These are phyloP conservation scores for Boletus reticuloceps DNA, from an alignment of 768 basidiomycete species.

Conservation along the genomic window DNA sequence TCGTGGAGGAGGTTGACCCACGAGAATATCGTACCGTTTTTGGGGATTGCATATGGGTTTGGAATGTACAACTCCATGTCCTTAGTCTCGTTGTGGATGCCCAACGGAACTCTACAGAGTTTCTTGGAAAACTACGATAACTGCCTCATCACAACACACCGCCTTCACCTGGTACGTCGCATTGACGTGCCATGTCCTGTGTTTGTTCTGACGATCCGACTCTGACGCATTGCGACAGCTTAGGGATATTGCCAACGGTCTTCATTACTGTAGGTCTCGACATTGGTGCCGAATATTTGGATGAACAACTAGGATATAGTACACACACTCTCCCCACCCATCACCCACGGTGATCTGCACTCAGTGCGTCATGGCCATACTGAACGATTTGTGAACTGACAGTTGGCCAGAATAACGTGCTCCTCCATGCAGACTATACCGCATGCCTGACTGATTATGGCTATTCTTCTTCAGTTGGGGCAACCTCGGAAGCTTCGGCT, in stretches of 20 bases:
- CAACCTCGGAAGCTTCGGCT: neutral
- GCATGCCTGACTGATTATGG: constrained; percentile 47
- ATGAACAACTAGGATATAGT: neutral
- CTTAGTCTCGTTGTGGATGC: constrained; percentile 30
- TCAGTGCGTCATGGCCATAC: neutral
- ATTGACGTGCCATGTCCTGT: neutral
- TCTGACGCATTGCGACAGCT: constrained; percentile 3
- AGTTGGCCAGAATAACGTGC: constrained; percentile 10
- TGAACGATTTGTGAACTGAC: neutral
- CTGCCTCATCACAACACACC: neutral
- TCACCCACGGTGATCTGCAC: constrained; percentile 16
- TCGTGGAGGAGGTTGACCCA: constrained; percentile 24
- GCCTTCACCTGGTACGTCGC: neutral
- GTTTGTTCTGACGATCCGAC: neutral
- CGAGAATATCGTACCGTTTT: constrained; percentile 22
- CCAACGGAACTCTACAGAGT: constrained; percentile 23
- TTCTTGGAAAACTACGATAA: constrained; percentile 14
- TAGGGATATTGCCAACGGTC: constrained; percentile 11
- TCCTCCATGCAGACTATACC: constrained; percentile 20
- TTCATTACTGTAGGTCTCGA: constrained; percentile 7
- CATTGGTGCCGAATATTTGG: neutral
- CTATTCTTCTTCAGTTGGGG: constrained; percentile 21
- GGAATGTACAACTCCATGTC: constrained; percentile 19
- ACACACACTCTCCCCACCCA: neutral
- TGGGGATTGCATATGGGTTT: constrained; percentile 24